Conservation (phyloP, 83 land plant species). For the Isoetes engelmannii region DNA sequence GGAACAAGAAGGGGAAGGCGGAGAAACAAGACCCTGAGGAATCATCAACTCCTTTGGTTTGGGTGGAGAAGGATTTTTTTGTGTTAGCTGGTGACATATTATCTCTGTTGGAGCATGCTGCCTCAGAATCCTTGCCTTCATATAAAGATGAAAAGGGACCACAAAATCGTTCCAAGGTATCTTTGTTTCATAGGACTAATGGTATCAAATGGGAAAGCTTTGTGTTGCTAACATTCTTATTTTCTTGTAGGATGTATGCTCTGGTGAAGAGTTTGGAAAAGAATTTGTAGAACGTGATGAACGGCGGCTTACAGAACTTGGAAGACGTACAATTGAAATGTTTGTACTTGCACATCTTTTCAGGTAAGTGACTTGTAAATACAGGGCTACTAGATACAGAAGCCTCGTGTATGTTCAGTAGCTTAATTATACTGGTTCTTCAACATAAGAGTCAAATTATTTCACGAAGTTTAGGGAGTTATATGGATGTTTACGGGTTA, state of each 20-base stretch:
- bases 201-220: neutral
- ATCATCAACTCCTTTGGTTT: slow-evolving; percentile 59
- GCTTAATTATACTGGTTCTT: too few relatives aligned
- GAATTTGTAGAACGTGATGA: slow-evolving; percentile 96
- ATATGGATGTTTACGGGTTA: too few relatives aligned
- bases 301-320: slow-evolving; percentile 85
- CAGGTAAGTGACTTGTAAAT: slow-evolving; percentile 49
- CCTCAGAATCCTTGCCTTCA: slow-evolving; percentile 66
- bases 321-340: slow-evolving; percentile 92
- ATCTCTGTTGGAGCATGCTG: slow-evolving; percentile 68
- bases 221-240: neutral
- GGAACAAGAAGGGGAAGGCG: slow-evolving; percentile 43
- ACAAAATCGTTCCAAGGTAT: slow-evolving; percentile 92
- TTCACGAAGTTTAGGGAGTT: too few relatives aligned
- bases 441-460: too few relatives aligned
- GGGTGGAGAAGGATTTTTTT: slow-evolving; percentile 89
- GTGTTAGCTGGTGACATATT: slow-evolving; percentile 93
- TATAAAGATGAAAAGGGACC: slow-evolving; percentile 97
- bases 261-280: slow-evolving; percentile 85
- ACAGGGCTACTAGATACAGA: too few relatives aligned
- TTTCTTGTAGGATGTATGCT: slow-evolving; percentile 61
- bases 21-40: slow-evolving; percentile 53
- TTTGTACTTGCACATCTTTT: slow-evolving; percentile 88
- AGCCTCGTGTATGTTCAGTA: too few relatives aligned
- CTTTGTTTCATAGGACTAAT: neutral